phyloP scores from a whole-genome alignment of 805 yeast genomes.

The Pichia membranifaciens region DNA sequence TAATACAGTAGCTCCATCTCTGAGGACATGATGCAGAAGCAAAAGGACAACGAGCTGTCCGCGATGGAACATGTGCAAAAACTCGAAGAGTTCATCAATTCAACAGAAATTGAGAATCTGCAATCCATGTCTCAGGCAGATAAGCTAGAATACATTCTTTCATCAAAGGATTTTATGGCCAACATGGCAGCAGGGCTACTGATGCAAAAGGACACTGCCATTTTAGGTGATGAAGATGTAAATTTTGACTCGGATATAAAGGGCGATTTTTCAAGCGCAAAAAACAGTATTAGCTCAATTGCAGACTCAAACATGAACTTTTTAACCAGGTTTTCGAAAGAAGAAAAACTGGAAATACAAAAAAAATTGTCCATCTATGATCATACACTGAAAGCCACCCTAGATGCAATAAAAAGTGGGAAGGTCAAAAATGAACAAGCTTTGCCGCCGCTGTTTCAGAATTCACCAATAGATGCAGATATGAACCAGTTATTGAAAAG shows the following conservation, averaged over 20 bases:
- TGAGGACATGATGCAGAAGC: too few species aligned
- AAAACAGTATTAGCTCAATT: too few species aligned
- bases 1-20: too few species aligned
- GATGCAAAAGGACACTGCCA: neutral
- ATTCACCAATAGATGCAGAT: slow-evolving; percentile 4
- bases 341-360: slow-evolving; percentile 16
- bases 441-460: slow-evolving; percentile 1
- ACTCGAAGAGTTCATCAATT: slow-evolving; percentile 8
- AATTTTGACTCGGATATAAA: neutral
- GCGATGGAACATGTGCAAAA: slow-evolving; percentile 9
- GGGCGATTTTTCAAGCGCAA: too few species aligned
- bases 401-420: slow-evolving; percentile 17
- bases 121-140: slow-evolving; percentile 17
- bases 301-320: neutral
- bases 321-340: slow-evolving; percentile 7
- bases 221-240: neutral
- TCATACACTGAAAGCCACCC: slow-evolving; percentile 17
- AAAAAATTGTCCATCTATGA: slow-evolving; percentile 18
- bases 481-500: slow-evolving; percentile 6
- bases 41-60: neutral
- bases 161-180: slow-evolving; percentile 16
- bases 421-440: slow-evolving; percentile 10
- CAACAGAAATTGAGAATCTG: slow-evolving; percentile 8
- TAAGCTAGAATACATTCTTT: slow-evolving; percentile 15
- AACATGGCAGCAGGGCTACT: slow-evolving; percentile 6